Evolutionary conservation across 805 yeast species (phyloP), one percentile per base, ranked within the genome.

Genomic region (Kodamaea lidongshanica): DNA sequence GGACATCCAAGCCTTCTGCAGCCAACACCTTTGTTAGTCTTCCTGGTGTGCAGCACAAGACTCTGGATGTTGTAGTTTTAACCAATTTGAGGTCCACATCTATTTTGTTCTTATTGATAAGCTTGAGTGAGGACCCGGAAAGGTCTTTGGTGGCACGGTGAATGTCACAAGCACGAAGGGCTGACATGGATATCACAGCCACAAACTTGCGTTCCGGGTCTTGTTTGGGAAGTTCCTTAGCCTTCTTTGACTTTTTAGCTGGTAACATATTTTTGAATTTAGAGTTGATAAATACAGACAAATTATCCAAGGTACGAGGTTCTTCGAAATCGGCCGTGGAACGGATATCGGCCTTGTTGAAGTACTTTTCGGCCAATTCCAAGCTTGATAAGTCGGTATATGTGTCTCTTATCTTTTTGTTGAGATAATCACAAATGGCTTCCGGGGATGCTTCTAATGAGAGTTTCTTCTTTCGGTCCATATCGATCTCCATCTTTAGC

Each of bases 131-230:
- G 0, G 77, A 72, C 7, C 74, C 68, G 22, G 61, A 44, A n/a
- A 63, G 36, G 33, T 45, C 67, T 50, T 56, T 65, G 32, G 72
- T 54, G 1, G 82, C 75, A 41, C 95, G 70, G 48, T 72, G 79
- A 3, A 86, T 68, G 45, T 88, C 96, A 46, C 96, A 89, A 2
- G 86, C 92, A 42, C 96, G 69, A 14, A 86, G 61, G 7, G 95
- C 92, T 0, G 95, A 84, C 65, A 81, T 70, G 1, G 88, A 70
- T 10, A 80, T 45, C 2, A 79, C 55, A 10, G 79, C 54, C 40
- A 75, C 50, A 56, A 69, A 60, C 32, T 70, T 67, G 16, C 70
- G 54, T 18, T 57, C 63, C 10, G 45, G 34, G 36, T 11, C 38
- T 45, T 10, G 37, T 52, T 65, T 48, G 16, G 38, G 44, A 41